Evolutionary conservation across 129 eudicot species (phyloP).

Genomic region (Pulicaria dysenterica): DNA sequence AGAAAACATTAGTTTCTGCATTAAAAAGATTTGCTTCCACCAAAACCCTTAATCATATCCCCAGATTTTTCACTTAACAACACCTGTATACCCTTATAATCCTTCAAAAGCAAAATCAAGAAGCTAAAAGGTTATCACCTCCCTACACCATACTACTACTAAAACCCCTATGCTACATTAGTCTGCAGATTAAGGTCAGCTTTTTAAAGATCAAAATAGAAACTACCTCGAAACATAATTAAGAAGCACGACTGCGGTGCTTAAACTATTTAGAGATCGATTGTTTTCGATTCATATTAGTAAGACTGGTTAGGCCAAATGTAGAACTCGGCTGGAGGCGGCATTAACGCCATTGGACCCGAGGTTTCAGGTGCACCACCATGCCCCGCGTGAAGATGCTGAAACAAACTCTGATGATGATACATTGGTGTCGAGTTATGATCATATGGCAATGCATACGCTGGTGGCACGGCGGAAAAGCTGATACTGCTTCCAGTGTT

Average conservation of each 20-base stretch:
- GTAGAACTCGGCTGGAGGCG: constrained; percentile 66
- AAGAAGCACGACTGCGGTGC: constrained; percentile 12
- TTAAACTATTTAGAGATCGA: neutral
- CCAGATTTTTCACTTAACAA: constrained; percentile 21
- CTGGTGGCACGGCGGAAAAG: constrained; percentile 54
- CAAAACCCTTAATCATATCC: constrained; percentile 22
- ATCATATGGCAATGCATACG: constrained; percentile 62
- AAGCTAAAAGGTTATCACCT: constrained; percentile 5
- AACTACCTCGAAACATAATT: constrained; percentile 25
- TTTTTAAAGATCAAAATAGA: constrained; percentile 8
- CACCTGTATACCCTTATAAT: constrained; percentile 25
- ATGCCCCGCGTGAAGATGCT: constrained; percentile 48
- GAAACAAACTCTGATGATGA: constrained; percentile 72
- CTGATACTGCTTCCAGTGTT: constrained; percentile 56
- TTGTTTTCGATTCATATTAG: constrained; percentile 29
- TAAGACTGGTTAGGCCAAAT: constrained; percentile 86
- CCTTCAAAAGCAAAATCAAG: constrained; percentile 26
- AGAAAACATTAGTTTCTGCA: constrained; percentile 11
- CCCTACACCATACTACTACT: constrained; percentile 20
- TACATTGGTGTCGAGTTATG: constrained; percentile 38
- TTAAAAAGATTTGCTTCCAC: constrained; percentile 1
- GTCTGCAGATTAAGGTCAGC: constrained; percentile 49
- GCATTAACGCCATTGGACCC: constrained; percentile 48
- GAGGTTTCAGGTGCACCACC: constrained; percentile 44
- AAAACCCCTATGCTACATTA: constrained; percentile 18